Base-by-base conservation (phyloP, 2,329 filamentous ascomycete genomes). In the Apiospora kogelbergensis region DNA sequence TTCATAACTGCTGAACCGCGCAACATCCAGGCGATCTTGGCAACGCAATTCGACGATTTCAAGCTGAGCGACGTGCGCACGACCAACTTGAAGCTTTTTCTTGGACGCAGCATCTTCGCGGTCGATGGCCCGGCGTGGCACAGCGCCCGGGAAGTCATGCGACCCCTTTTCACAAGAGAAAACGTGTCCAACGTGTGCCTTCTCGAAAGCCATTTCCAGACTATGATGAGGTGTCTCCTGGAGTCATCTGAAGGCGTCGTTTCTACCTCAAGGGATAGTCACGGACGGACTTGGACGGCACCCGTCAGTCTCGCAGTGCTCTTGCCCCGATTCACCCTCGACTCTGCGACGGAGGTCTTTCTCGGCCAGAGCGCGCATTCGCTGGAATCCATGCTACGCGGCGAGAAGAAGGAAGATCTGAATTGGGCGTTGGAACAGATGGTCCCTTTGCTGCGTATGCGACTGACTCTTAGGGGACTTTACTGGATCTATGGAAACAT, bases 321-420 rank as follows among this genome's bases (percentile, higher is more conserved):
- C 2, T 87, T 88, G 75, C 87, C 87, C 72, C 79, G 80, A 60
- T 77, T 88, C 26, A 88, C 86, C 0, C 80, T 89, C 22, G 86
- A 89, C 70, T 84, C 83, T 0, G 83, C 86, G 0, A 88, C 86
- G 0, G 84, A 85, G 60, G 86, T 88, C 71, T 77, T 89, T 2
- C 88, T 89, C 66, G 87, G 87, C n/a, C 80, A 86, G 70, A 82
- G 80, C 40, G 66, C 69, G 3, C 10, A 70, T n/a, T 69, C 69
- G 26, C 6, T 70, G 44, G 33, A 57, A 33, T 24, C 67, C 0
- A 64, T 44, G 1, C 40, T 65, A 13, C 46, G 40, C 0, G 64
- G 64, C n/a, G n/a, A 65, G 3, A 65, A 65, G 22, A 33, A 45
- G 7, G 24, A 65, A 24, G 63, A 65, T 22, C 24, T 65, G 0